Conservation (phyloP, 1,284 basidiomycete species). For the Pyrrhoderma noxium region DNA sequence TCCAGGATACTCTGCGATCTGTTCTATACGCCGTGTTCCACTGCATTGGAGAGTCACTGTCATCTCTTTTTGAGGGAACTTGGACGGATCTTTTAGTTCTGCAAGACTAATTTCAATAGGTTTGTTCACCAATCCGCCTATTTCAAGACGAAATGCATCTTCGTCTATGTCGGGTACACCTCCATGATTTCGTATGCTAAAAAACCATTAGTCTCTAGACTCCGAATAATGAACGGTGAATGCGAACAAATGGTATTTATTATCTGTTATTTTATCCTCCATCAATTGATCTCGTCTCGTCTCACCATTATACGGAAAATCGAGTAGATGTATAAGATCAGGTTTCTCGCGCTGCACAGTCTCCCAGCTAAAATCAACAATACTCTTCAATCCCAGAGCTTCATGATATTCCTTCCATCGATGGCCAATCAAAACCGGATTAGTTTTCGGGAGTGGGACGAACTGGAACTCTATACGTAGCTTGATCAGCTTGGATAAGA, state of each 20-base stretch:
- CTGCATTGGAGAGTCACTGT: constrained; percentile 50
- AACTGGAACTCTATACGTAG: constrained; percentile 45
- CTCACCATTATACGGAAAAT: constrained; percentile 49
- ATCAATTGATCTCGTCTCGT: constrained; percentile 37
- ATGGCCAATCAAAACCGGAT: constrained; percentile 42
- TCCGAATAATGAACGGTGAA: background rate
- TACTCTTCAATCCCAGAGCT: constrained; percentile 38
- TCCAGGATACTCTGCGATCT: constrained; percentile 48
- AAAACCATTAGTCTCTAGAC: background rate
- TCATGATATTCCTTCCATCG: constrained; percentile 52
- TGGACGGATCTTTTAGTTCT: constrained; percentile 38
- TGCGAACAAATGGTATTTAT: constrained; percentile 40
- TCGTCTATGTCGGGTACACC: constrained; percentile 40
- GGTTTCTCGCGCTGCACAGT: constrained; percentile 47
- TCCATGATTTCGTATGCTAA: constrained; percentile 43
- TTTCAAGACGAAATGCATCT: constrained; percentile 38
- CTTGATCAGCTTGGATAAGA: too few species aligned
- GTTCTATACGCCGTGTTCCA: constrained; percentile 46
- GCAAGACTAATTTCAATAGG: constrained; percentile 37
- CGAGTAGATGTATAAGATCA: constrained; percentile 45
- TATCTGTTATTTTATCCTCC: constrained; percentile 38
- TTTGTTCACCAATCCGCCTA: constrained; percentile 42
- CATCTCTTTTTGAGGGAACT: constrained; percentile 44
- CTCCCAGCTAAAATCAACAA: constrained; percentile 48
- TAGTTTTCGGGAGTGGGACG: constrained; percentile 43